phyloP scores from a whole-genome alignment of 306 rosid species.

The Hylodesmum podocarpum region DNA sequence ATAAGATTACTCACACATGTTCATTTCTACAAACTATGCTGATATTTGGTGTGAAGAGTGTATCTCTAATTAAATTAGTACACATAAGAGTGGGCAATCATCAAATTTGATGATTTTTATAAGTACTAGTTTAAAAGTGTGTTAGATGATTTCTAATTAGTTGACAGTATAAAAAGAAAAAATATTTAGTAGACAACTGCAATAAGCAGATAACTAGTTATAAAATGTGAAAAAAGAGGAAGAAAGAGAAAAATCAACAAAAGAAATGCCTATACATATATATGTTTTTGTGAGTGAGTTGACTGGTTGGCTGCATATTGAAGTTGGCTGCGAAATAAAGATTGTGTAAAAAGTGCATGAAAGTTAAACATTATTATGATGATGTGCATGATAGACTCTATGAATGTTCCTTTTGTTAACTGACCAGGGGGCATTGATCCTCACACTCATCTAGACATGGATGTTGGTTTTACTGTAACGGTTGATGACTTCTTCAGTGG shows the following conservation, averaged over 20 bases:
- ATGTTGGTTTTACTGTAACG: slow-evolving; percentile 52
- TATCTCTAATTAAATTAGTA: neutral
- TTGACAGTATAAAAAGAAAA: neutral
- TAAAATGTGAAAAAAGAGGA: too few species aligned
- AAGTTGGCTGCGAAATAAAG: too few species aligned
- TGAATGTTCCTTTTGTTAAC: slow-evolving; percentile 24
- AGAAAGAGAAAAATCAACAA: too few species aligned
- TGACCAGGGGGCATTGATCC: slow-evolving; percentile 96
- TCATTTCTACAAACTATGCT: neutral
- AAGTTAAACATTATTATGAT: neutral
- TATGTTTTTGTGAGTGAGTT: too few species aligned
- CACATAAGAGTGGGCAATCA: neutral
- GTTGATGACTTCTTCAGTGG: slow-evolving; percentile 89
- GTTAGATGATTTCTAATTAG: neutral
- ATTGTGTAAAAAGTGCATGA: neutral
- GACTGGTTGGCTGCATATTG: too few species aligned
- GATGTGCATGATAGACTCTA: neutral
- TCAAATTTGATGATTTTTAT: neutral
- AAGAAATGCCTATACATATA: too few species aligned
- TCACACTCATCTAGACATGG: slow-evolving; percentile 74
- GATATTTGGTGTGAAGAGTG: too few species aligned
- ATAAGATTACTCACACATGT: neutral
- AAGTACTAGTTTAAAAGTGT: too few species aligned
- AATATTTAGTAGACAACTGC: too few species aligned
- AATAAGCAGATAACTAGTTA: too few species aligned